These are phyloP conservation scores for Verticillium nonalfalfae DNA, from an alignment of 2,329 filamentous ascomycete genomes.

Conservation along the genomic window DNA sequence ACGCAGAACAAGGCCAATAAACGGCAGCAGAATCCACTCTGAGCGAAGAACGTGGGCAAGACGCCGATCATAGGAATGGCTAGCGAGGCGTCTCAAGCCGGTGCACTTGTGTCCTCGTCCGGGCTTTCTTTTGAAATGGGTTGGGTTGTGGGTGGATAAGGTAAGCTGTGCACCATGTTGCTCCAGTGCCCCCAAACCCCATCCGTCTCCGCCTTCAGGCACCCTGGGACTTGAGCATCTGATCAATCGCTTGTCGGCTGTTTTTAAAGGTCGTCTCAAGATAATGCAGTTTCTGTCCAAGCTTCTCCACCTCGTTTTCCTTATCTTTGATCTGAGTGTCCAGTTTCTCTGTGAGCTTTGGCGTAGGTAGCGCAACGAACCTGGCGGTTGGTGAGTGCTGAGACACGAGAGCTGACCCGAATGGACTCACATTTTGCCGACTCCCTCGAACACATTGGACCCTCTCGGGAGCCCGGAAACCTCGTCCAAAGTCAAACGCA, in stretches of 20 bases:
- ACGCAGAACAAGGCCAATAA: too few relatives aligned
- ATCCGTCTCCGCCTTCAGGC: background rate
- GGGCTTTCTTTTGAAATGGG: too few relatives aligned
- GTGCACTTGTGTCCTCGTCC: too few relatives aligned
- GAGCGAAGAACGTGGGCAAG: too few relatives aligned
- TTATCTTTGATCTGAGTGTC: constrained; percentile 67
- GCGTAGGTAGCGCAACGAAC: constrained; percentile 77
- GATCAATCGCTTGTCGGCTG: constrained; percentile 83
- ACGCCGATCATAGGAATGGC: too few relatives aligned
- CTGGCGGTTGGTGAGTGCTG: constrained; percentile 36
- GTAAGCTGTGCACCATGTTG: too few relatives aligned
- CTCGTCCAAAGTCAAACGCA: constrained; percentile 82
- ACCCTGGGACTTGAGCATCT: constrained; percentile 54
- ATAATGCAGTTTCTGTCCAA: constrained; percentile 87
- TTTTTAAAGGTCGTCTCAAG: constrained; percentile 95
- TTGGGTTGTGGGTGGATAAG: too few relatives aligned
- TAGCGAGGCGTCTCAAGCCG: too few relatives aligned
- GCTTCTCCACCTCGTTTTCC: constrained; percentile 69
- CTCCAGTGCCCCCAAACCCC: background rate
- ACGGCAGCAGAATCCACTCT: too few relatives aligned
- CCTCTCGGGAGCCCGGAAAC: constrained; percentile 67
- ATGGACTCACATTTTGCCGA: constrained; percentile 78
- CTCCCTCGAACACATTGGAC: constrained; percentile 85
- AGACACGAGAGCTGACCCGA: background rate
- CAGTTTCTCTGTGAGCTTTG: constrained; percentile 69